phyloP scores from a whole-genome alignment of 345 rosid species.

The Clausena lansium region DNA sequence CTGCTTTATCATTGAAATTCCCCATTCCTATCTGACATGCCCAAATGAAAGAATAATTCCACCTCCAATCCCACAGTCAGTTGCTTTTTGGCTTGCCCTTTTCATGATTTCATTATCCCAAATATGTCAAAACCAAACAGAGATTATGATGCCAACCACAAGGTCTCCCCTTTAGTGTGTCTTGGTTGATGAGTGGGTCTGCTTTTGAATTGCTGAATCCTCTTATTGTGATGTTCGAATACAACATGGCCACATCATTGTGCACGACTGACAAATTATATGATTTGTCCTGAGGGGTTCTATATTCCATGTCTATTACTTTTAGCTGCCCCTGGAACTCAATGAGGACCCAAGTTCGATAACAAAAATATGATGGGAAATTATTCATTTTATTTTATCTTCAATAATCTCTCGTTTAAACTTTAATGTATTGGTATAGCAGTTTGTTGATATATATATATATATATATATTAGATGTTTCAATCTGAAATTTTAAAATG shows the following conservation, averaged over 20 bases:
- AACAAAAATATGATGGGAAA: no score
- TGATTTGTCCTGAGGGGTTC: background rate
- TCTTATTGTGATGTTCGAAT: background rate
- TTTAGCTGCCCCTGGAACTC: background rate
- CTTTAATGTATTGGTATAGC: background rate
- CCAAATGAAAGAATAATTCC: constrained; percentile 6
- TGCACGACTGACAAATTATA: background rate
- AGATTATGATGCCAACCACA: constrained; percentile 11
- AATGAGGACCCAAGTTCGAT: background rate
- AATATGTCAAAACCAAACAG: background rate
- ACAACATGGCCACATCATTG: background rate
- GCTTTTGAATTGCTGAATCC: background rate
- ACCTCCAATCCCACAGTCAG: background rate
- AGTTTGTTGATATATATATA: no score
- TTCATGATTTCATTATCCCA: constrained; percentile 1
- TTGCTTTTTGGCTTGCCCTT: background rate
- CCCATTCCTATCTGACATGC: constrained; percentile 3
- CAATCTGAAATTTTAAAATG: no score
- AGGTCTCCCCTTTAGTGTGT: background rate
- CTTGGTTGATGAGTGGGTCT: background rate
- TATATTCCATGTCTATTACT: background rate
- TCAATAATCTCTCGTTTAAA: background rate
- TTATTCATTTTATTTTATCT: background rate
- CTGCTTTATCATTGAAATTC: background rate
- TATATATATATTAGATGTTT: no score